Evolutionary conservation across 352 stramenopile genomes (phyloP).

Genomic region (Pythium brachiatum): DNA sequence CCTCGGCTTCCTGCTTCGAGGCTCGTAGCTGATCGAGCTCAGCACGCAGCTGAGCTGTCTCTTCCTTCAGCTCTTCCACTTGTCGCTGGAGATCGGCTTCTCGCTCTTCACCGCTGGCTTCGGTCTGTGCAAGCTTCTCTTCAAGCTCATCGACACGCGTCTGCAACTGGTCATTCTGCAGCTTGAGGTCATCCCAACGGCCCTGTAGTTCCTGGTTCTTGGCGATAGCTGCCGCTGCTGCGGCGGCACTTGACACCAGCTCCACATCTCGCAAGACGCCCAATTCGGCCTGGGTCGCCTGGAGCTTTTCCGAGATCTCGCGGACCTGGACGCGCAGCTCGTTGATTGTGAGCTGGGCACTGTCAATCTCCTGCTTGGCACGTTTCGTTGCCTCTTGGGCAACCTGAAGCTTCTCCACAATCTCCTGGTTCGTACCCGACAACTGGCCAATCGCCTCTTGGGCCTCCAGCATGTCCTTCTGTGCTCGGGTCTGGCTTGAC

Average conservation of each 20-base stretch:
- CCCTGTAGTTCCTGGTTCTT: conserved; percentile 62
- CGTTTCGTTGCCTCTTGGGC: conserved; percentile 42
- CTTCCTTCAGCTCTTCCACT: conserved; percentile 47
- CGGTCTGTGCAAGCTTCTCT: conserved; percentile 35
- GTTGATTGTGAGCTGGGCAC: conserved; percentile 29
- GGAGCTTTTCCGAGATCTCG: conserved; percentile 53
- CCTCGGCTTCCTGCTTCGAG: conserved; percentile 50
- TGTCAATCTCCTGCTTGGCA: conserved; percentile 27
- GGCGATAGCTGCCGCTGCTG: conserved; percentile 40
- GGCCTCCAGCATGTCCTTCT: conserved; percentile 21
- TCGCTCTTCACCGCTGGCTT: conserved; percentile 36
- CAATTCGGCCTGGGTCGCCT: conserved; percentile 47
- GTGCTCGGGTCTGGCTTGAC: conserved; percentile 15
- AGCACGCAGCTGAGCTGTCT: conserved; percentile 42
- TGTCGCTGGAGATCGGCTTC: conserved; percentile 48
- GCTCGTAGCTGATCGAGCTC: conserved; percentile 47
- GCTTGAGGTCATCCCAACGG: conserved; percentile 46
- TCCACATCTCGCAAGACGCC: conserved; percentile 43
- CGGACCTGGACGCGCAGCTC: conserved; percentile 57
- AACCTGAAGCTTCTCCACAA: conserved; percentile 40
- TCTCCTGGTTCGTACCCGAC: conserved; percentile 44
- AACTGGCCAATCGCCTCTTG: conserved; percentile 45
- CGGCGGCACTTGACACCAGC: conserved; percentile 40
- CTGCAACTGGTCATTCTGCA: conserved; percentile 58
- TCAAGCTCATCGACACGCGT: conserved; percentile 61